These are phyloP conservation scores for Triglochin maritima DNA, from an alignment of 106 monocot species.

Conservation along the genomic window DNA sequence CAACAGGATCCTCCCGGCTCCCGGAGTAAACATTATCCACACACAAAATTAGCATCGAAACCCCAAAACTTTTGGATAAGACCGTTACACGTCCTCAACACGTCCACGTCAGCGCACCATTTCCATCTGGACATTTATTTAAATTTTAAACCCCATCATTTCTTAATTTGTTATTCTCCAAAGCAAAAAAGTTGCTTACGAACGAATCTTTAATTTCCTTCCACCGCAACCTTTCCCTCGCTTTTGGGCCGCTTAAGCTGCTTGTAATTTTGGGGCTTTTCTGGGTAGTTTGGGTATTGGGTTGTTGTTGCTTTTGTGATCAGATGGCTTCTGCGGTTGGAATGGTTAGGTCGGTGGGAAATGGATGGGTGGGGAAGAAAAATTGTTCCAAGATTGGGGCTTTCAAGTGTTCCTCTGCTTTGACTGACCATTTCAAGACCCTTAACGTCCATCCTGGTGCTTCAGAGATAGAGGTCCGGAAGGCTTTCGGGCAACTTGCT, in stretches of 20 bases:
- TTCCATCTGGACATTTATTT: too few species aligned
- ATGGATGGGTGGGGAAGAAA: not conserved
- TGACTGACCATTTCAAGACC: slow-evolving; percentile 48
- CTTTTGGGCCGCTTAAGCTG: not conserved
- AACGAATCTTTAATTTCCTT: too few species aligned
- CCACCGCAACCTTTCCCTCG: not conserved
- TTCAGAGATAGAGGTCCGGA: slow-evolving; percentile 73
- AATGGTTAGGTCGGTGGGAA: not conserved
- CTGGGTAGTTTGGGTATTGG: too few species aligned
- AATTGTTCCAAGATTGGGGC: not conserved
- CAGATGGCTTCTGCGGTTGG: not conserved
- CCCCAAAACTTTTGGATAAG: not conserved
- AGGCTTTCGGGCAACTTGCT: slow-evolving; percentile 73
- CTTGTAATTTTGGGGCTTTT: not conserved
- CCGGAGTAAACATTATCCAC: too few species aligned
- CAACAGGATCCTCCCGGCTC: too few species aligned
- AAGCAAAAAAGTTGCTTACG: not conserved
- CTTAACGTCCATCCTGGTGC: slow-evolving; percentile 62
- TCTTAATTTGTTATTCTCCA: not conserved
- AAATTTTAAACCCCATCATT: not conserved
- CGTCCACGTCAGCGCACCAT: not conserved
- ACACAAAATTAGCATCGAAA: too few species aligned
- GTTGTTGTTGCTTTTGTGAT: not conserved
- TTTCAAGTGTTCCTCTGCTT: not conserved
- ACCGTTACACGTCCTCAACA: not conserved